Evolutionary conservation across 129 eudicot species (phyloP).

Genomic region (Chrysanthemum seticuspe): DNA sequence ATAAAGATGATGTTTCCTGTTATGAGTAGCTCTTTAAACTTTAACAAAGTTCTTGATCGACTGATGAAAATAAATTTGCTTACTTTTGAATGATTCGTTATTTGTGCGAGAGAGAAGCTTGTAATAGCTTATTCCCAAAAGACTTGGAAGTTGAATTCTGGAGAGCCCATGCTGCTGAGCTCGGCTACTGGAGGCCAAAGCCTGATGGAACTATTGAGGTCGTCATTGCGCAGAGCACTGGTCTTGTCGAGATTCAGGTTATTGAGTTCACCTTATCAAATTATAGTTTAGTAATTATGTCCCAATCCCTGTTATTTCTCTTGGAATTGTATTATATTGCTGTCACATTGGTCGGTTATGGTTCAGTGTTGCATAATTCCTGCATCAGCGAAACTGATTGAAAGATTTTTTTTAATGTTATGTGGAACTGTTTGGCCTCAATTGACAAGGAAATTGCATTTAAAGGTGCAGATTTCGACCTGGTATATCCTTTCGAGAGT

Average conservation of each 20-base stretch:
- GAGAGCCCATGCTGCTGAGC: constrained; percentile 78
- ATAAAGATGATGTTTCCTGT: too few species aligned
- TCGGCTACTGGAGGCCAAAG: constrained; percentile 73
- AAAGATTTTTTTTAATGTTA: too few species aligned
- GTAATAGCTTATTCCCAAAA: constrained; percentile 70
- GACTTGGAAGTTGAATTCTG: constrained; percentile 74
- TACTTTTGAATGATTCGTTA: neutral
- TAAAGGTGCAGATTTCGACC: too few species aligned
- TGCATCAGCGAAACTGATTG: constrained; percentile 1
- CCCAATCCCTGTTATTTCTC: neutral
- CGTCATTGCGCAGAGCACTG: constrained; percentile 75
- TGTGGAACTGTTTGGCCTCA: too few species aligned
- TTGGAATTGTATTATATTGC: neutral
- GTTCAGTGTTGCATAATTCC: neutral
- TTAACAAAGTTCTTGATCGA: neutral
- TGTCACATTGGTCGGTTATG: neutral
- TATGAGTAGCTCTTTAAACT: too few species aligned
- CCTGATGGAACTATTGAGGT: constrained; percentile 72
- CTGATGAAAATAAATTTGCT: neutral
- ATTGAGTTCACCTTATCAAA: constrained; percentile 12
- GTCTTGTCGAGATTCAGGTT: constrained; percentile 70
- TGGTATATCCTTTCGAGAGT: neutral
- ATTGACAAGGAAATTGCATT: neutral
- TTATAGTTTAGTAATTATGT: neutral
- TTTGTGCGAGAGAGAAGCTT: constrained; percentile 35